Base-by-base conservation (phyloP, 2,329 filamentous ascomycete species). In the Calonectria ilicicola region DNA sequence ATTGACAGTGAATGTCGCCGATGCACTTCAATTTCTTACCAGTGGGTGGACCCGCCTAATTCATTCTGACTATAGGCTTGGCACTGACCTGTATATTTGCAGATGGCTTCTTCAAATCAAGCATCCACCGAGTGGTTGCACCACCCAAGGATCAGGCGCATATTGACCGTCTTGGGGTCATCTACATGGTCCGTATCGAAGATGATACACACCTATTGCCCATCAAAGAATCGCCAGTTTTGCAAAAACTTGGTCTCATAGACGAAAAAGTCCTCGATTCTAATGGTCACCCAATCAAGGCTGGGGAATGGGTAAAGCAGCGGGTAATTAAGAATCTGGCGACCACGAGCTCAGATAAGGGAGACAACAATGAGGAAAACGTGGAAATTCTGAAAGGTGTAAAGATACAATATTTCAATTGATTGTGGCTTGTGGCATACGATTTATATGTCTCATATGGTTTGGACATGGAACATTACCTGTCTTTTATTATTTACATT, bases 1-100 rank as follows among this genome's bases (percentile, higher is more conserved):
- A 0, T 85, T 89, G 12, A 88, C 86, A 0, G 86, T 89, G 64
- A 89, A 89, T 69, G 85, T 86, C 0, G 84, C 26, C 17, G 87
- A 89, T 77, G 83, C 86, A 0, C 77, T 89, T 49, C 85, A 84
- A 6, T 84, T 85, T n/a, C 74, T 89, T 23, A 88, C 87, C 0
- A 86, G 86, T 2, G 19, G 38, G 62, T 65, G 9, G 19, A 64
- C n/a, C 15, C 10, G 19, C 12, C 7, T 19, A 23, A 12, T 7
- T 47, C 1, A n/a, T 4, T 49, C 19, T 7, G 29, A 21, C 2
- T 17, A 3, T 6, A 8, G 12, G 26, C 10, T 38, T 14, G 15
- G 15, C 9, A 19, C 42, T 46, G 4, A 38, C 42, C 14, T 8
- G 21, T 12, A 19, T 51, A 26, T 42, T 6, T 19, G 26, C 21